Conservation (phyloP, 768 basidiomycete genomes). For the Tubosaeta sp. region DNA sequence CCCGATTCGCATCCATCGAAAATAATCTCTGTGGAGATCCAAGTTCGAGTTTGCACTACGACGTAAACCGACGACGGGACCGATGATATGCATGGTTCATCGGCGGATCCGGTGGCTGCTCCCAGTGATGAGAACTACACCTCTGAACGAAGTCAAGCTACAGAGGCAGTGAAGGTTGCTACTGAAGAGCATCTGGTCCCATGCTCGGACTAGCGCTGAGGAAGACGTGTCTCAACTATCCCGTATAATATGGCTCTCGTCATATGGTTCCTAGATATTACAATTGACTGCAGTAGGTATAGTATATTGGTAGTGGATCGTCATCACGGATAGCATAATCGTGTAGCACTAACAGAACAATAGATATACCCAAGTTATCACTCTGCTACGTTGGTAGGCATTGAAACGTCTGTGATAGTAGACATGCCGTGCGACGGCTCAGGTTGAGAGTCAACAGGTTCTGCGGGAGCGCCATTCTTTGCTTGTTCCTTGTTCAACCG, state of each 20-base stretch:
- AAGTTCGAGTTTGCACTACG: too few relatives aligned
- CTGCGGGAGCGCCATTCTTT: slow-evolving; percentile 6
- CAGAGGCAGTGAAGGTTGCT: neutral
- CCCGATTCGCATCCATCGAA: neutral
- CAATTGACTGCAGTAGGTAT: too few relatives aligned
- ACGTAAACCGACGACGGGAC: neutral
- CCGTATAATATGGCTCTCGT: too few relatives aligned
- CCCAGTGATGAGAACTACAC: neutral
- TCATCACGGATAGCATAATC: too few relatives aligned
- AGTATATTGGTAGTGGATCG: too few relatives aligned
- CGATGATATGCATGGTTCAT: neutral
- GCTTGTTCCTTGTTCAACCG: slow-evolving; percentile 23
- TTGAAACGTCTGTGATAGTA: slow-evolving; percentile 2
- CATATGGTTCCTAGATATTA: too few relatives aligned
- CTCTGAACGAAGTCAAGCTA: neutral
- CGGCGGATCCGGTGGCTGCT: neutral
- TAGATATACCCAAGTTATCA: neutral
- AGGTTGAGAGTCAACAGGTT: slow-evolving; percentile 22
- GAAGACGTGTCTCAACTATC: too few relatives aligned
- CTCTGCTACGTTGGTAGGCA: neutral
- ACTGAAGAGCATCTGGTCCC: too few relatives aligned
- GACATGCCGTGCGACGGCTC: slow-evolving; percentile 18
- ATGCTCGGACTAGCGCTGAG: too few relatives aligned
- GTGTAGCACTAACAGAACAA: neutral
- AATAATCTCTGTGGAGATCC: neutral